Evolutionary conservation across 768 basidiomycete genomes (phyloP), one percentile per base, ranked within the genome.

Genomic region (Boletus pseudo-olivaceus): DNA sequence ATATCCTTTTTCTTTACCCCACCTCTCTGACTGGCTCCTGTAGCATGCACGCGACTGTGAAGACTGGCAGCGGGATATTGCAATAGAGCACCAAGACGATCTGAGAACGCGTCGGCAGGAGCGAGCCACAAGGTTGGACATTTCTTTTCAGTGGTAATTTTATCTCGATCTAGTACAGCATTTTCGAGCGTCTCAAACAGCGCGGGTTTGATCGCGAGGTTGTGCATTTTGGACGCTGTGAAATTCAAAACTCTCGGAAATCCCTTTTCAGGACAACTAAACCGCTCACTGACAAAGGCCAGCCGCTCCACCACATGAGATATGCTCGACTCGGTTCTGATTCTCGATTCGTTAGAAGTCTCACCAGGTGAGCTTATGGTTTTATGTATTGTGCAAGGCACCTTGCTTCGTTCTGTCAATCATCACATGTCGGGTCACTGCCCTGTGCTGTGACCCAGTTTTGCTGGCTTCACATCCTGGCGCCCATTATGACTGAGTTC

Each of bases 221-320:
- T 17, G 10, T 1, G 10, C 35, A 29, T 7, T 38, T 14, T 11
- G n/a, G 17, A 26, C 8, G 9, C 26, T 15, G 1, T n/a, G 5
- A 19, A 19, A 39, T 39, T n/a, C 19, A 4, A n/a, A n/a, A 4
- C 3, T 19, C 9, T 5, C 38, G 19, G 7, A 3, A 19, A 3
- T 19, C 19, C 9, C n/a, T 19, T 19, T 23, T 47, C 34, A 37
- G 26, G 26, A 27, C 19, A 8, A 17, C 35, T 41, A 55, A 54
- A 4, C 50, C 53, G 0, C 60, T 65, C 19, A 64, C 49, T 7
- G 49, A 56, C 33, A 35, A 32, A 19, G 60, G 60, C 60, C 12
- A 29, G 55, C 29, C 23, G 23, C 10, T 30, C 20, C 2, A n/a
- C 3, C n/a, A 39, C 3, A 39, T 7, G 4, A 19, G 9, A 19